Evolutionary conservation across 106 monocot genomes (phyloP).

Genomic region (Xerophyta viscosa): DNA sequence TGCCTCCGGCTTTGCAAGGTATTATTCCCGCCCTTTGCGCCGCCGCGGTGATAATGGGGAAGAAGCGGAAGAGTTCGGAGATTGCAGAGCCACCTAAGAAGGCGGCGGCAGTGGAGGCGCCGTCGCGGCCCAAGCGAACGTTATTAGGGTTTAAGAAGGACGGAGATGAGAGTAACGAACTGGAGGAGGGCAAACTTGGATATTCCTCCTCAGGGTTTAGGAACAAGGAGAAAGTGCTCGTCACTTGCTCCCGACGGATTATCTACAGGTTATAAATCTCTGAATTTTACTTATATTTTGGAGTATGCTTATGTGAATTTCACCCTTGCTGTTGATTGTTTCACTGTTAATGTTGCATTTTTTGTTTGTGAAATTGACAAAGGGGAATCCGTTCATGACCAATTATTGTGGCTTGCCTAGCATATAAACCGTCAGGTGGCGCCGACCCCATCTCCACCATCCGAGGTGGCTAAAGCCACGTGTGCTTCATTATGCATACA

Average conservation of each 20-base stretch:
- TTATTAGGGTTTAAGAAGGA: constrained; percentile 68
- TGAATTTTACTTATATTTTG: not conserved
- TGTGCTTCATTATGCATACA: too few relatives aligned
- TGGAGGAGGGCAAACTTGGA: constrained; percentile 3
- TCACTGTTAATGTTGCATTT: not conserved
- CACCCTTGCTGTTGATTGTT: not conserved
- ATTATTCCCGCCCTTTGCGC: too few relatives aligned
- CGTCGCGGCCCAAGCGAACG: constrained; percentile 48
- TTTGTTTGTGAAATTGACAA: too few relatives aligned
- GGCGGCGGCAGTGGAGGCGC: constrained; percentile 30
- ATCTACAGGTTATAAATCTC: constrained; percentile 42
- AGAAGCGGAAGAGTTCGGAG: constrained; percentile 67
- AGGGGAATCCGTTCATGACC: too few relatives aligned
- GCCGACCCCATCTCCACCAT: too few relatives aligned
- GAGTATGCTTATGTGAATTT: not conserved
- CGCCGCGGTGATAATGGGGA: too few relatives aligned
- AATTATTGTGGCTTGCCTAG: too few relatives aligned
- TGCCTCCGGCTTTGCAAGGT: too few relatives aligned
- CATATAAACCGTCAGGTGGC: too few relatives aligned
- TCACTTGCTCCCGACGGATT: constrained; percentile 85
- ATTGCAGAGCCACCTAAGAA: constrained; percentile 3
- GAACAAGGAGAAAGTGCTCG: constrained; percentile 93
- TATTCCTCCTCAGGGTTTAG: constrained; percentile 28
- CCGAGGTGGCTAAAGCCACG: too few relatives aligned
- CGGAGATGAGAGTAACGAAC: too few relatives aligned